These are phyloP conservation scores for Colletotrichum sp. DNA, from an alignment of 2,329 filamentous ascomycete genomes.

Conservation along the genomic window DNA sequence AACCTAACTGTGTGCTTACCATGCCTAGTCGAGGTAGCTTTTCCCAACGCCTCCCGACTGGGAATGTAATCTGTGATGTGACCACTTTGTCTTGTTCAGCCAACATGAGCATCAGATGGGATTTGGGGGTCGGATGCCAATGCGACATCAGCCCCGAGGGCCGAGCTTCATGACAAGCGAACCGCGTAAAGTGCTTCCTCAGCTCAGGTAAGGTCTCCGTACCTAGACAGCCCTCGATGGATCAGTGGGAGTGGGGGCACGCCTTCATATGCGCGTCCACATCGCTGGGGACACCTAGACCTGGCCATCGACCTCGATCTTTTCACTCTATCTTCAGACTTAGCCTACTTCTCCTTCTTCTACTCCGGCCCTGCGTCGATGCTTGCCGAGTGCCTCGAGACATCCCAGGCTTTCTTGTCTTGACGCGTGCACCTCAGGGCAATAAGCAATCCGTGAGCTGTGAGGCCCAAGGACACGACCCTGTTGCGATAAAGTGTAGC, in stretches of 20 bases:
- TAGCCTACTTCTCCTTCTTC: neutral
- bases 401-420: neutral
- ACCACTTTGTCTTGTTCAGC: neutral
- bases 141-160: neutral
- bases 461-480: neutral
- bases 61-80: neutral
- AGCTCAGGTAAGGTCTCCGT: neutral
- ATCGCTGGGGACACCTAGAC: neutral
- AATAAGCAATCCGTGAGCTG: neutral
- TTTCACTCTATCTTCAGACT: neutral
- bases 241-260: neutral
- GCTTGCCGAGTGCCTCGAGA: neutral
- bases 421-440: neutral
- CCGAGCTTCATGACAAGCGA: neutral
- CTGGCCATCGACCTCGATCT: neutral
- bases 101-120: neutral
- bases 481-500: neutral
- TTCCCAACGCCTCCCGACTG: neutral
- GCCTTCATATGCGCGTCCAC: constrained; percentile 1
- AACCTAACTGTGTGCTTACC: neutral
- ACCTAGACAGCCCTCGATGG: neutral
- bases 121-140: neutral
- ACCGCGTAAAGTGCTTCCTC: neutral
- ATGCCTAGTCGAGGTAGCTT: neutral
- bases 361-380: neutral